Base-by-base conservation (phyloP, 2,329 filamentous ascomycete species). In the Zasmidium citrigriseum region DNA sequence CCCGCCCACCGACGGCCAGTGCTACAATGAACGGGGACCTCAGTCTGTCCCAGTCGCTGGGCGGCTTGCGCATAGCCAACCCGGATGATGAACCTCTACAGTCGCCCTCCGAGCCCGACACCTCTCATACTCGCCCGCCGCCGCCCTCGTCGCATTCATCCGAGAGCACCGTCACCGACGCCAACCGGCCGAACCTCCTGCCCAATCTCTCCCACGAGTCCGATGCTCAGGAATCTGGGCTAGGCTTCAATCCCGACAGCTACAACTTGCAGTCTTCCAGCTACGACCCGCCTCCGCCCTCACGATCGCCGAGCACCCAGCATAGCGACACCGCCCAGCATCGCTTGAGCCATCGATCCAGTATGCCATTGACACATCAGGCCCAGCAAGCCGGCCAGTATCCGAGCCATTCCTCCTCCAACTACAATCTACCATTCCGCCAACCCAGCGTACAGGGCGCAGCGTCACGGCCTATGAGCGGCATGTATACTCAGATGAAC, bases 51-150 rank as follows among this genome's bases (percentile, higher is more conserved):
- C 90, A 93, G 79, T 91, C 91, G 72, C 84, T 98, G 71, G 95
- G 95, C 72, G 93, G 93, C 70, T 82, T 99, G 76, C 91, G 93
- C 75, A 98, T 99, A 76, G 93, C 95, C 70, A 99, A 98, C 76
- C 93, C 93, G 55, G 93, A 97, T 78, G 87, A 95, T 78, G 83
- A 80, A 59, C 67, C 66, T 45, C 27, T 63, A 49, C 44, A 47
- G 55, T 64, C 65, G 54, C 61, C 58, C 52, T 58, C 63, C 54
- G 57, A 53, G 50, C 62, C 55, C 45, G 55, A 50, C 45, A 20
- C 24, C 52, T 23, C 61, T 53, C 53, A 64, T 59, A 34, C 65
- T 29, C 59, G 50, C 51, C 58, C 63, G 46, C 68, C 68, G 27
- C 67, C 67, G 46, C 65, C 63, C 12, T 72, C 71, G 10, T 73